Percentiles rank a stretch among this genome's conserved stretches.
Evolutionary conservation across 495 filamentous ascomycete genomes (phyloP).

Genomic region (Letharia lupina): DNA sequence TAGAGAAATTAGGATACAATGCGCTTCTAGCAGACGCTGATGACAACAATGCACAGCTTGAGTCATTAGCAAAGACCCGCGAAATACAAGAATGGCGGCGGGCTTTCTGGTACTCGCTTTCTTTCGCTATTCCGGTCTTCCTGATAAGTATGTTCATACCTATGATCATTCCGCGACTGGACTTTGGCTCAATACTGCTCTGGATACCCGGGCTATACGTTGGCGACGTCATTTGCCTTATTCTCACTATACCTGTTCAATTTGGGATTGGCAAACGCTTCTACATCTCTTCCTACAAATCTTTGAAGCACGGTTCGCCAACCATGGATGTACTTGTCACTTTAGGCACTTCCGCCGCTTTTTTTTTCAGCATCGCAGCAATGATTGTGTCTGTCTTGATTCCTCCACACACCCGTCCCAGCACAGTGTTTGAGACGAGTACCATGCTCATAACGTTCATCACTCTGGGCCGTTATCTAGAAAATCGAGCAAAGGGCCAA

Average conservation of each 20-base stretch:
- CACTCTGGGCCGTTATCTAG: constrained; percentile 81
- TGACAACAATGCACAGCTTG: constrained; percentile 93
- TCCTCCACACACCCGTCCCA: constrained; percentile 64
- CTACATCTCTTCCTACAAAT: constrained; percentile 84
- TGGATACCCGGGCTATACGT: constrained; percentile 69
- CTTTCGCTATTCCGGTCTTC: constrained; percentile 87
- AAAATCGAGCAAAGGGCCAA: constrained; percentile 93
- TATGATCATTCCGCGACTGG: constrained; percentile 61
- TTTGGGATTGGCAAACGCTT: constrained; percentile 94
- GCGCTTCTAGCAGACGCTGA: constrained; percentile 83
- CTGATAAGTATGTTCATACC: constrained; percentile 86
- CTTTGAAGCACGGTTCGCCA: constrained; percentile 75
- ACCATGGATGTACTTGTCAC: constrained; percentile 98
- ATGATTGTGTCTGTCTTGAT: constrained; percentile 73
- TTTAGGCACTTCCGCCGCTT: constrained; percentile 90
- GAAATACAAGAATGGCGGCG: constrained; percentile 88
- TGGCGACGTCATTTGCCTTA: constrained; percentile 74
- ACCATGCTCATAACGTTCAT: constrained; percentile 99
- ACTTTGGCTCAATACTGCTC: constrained; percentile 61
- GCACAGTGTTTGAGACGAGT: constrained; percentile 92
- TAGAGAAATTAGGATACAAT: constrained; percentile 76
- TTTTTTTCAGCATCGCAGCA: constrained; percentile 88
- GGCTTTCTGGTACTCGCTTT: constrained; percentile 63
- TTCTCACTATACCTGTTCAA: constrained; percentile 85
- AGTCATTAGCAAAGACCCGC: constrained; percentile 90